Conservation (phyloP, 192 early-diverging fungal species). For the Coemansia sp. region DNA sequence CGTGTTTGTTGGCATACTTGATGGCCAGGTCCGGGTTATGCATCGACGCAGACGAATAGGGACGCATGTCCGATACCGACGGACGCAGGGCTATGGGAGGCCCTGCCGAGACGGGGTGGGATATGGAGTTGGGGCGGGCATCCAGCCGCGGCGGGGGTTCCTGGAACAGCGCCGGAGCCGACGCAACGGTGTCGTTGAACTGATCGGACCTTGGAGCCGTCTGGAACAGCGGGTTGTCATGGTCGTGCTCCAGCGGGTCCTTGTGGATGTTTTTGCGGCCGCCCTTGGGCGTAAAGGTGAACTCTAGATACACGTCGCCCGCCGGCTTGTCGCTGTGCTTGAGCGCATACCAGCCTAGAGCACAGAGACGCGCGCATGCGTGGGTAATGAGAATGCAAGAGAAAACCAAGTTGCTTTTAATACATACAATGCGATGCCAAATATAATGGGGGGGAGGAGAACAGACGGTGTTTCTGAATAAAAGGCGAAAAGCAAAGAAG, state of each 20-base stretch:
- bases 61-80: constrained; percentile 49
- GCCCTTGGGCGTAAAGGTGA: constrained; percentile 45
- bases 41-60: constrained; percentile 51
- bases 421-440: background rate
- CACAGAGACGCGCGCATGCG: background rate
- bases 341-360: constrained; percentile 50
- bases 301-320: constrained; percentile 49
- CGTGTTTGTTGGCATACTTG: constrained; percentile 50
- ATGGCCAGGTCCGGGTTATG: constrained; percentile 43
- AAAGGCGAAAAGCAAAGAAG: background rate
- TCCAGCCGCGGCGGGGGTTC: background rate
- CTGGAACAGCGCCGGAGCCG: constrained; percentile 32
- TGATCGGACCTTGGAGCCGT: constrained; percentile 20
- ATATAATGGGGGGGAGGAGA: background rate
- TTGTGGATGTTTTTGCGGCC: constrained; percentile 27
- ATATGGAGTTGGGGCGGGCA: constrained; percentile 1
- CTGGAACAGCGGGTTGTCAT: constrained; percentile 16
- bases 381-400: too few species aligned
- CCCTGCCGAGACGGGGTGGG: background rate
- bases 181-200: constrained; percentile 18
- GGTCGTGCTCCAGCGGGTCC: constrained; percentile 14
- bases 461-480: constrained; percentile 1
- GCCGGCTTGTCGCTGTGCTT: constrained; percentile 42
- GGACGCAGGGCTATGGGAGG: constrained; percentile 17
- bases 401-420: background rate